phyloP scores from a whole-genome alignment of 805 yeast genomes.

The Myxozyma vanderwaltii region DNA sequence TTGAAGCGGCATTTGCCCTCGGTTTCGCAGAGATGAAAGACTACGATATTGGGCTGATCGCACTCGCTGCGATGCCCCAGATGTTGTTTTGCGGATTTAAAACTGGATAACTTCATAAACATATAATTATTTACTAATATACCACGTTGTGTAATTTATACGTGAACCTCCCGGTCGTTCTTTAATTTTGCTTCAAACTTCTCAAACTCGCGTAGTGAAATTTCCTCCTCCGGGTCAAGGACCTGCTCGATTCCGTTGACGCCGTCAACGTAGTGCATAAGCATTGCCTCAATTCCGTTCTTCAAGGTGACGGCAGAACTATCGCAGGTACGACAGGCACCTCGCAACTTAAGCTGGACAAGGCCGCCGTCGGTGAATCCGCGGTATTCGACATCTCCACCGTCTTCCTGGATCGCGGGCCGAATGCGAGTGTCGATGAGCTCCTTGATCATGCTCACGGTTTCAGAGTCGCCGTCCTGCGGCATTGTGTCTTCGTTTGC shows the following conservation, averaged over 20 bases:
- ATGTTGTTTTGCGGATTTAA: too few species aligned
- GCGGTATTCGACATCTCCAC: constrained; percentile 91
- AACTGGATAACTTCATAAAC: too few species aligned
- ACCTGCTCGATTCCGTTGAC: constrained; percentile 86
- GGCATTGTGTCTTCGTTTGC: constrained; percentile 49
- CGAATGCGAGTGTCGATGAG: constrained; percentile 90
- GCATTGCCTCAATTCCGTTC: constrained; percentile 96
- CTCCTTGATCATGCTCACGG: constrained; percentile 87
- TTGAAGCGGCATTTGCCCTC: too few species aligned
- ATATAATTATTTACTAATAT: too few species aligned
- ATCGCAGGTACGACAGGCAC: constrained; percentile 95
- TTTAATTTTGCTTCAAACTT: constrained; percentile 68
- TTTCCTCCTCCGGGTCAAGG: constrained; percentile 73
- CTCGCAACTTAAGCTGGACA: constrained; percentile 84
- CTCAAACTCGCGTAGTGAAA: constrained; percentile 81
- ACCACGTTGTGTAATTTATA: too few species aligned
- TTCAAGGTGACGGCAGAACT: constrained; percentile 88
- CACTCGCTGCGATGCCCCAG: too few species aligned
- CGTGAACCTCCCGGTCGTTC: constrained; percentile 38
- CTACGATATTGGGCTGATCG: too few species aligned
- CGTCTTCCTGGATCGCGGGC: constrained; percentile 98
- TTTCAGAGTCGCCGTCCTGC: constrained; percentile 72
- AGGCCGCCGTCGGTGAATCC: constrained; percentile 87
- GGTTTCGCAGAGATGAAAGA: too few species aligned
- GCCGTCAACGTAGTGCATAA: constrained; percentile 94